phyloP scores from a whole-genome alignment of 2,329 filamentous ascomycete species.

The Neophaeococcomyces aloes region DNA sequence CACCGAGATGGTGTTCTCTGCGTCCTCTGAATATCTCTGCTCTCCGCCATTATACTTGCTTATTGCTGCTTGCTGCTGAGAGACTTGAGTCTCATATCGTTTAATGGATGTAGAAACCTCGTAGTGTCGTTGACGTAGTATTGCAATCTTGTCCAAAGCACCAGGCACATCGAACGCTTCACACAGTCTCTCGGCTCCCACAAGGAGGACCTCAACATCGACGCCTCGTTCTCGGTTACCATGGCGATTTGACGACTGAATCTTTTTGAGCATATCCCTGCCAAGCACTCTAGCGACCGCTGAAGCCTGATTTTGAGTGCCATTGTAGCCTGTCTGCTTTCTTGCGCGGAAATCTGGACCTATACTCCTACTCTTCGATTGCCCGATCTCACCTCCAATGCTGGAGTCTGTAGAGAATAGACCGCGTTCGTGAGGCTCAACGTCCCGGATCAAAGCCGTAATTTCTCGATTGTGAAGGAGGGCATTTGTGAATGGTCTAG shows the following conservation, averaged over 20 bases:
- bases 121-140: slow-evolving; percentile 59
- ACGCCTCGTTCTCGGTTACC: slow-evolving; percentile 52
- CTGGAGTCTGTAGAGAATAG: slow-evolving; percentile 83
- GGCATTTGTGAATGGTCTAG: slow-evolving; percentile 93
- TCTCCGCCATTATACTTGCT: slow-evolving; percentile 50
- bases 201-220: slow-evolving; percentile 74
- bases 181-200: slow-evolving; percentile 82
- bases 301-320: slow-evolving; percentile 54
- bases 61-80: slow-evolving; percentile 63
- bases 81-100: slow-evolving; percentile 71
- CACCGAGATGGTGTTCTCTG: slow-evolving; percentile 10
- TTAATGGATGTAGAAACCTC: slow-evolving; percentile 62
- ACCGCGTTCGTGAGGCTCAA: slow-evolving; percentile 85
- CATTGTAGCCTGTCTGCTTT: slow-evolving; percentile 31
- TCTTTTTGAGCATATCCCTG: slow-evolving; percentile 72
- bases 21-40: slow-evolving; percentile 40
- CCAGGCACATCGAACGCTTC: slow-evolving; percentile 76
- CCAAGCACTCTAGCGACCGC: slow-evolving; percentile 85
- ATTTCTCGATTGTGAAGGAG: slow-evolving; percentile 83
- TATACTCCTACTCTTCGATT: not conserved
- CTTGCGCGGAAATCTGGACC: slow-evolving; percentile 1
- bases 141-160: slow-evolving; percentile 63
- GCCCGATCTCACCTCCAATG: slow-evolving; percentile 34
- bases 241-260: slow-evolving; percentile 49
- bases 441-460: slow-evolving; percentile 86